phyloP scores from a whole-genome alignment of 2,329 filamentous ascomycete genomes.

The Neonectria ditissima region DNA sequence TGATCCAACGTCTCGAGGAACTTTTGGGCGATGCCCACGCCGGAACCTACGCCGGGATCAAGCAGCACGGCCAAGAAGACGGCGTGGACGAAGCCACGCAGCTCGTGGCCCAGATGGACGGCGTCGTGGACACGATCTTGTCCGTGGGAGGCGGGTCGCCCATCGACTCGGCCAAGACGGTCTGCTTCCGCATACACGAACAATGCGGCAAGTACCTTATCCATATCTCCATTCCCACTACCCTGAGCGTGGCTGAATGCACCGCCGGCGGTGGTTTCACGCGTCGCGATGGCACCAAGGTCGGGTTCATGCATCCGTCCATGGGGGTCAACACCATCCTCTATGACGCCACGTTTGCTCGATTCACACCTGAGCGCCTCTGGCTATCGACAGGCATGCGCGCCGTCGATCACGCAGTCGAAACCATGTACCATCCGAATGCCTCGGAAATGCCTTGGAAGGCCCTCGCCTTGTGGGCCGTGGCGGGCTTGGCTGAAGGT shows the following conservation, averaged over 20 bases:
- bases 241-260: constrained; percentile 39
- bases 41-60: constrained; percentile 30
- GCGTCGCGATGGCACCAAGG: constrained; percentile 34
- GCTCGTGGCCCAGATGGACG: constrained; percentile 12
- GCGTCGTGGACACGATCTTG: constrained; percentile 31
- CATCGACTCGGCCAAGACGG: constrained; percentile 36
- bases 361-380: constrained; percentile 31
- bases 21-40: constrained; percentile 27
- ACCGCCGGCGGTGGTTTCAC: constrained; percentile 44
- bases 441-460: constrained; percentile 39
- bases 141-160: constrained; percentile 30
- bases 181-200: constrained; percentile 44
- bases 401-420: constrained; percentile 39
- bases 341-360: constrained; percentile 34
- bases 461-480: constrained; percentile 34
- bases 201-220: constrained; percentile 15
- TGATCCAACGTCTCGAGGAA: constrained; percentile 26
- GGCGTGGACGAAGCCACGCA: constrained; percentile 29
- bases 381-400: constrained; percentile 39
- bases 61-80: constrained; percentile 34
- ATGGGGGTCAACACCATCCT: constrained; percentile 35
- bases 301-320: constrained; percentile 39
- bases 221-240: constrained; percentile 35
- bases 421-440: constrained; percentile 39
- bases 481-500: constrained; percentile 17